Base-by-base conservation (phyloP, 768 basidiomycete species). In the Tricholomella constricta region DNA sequence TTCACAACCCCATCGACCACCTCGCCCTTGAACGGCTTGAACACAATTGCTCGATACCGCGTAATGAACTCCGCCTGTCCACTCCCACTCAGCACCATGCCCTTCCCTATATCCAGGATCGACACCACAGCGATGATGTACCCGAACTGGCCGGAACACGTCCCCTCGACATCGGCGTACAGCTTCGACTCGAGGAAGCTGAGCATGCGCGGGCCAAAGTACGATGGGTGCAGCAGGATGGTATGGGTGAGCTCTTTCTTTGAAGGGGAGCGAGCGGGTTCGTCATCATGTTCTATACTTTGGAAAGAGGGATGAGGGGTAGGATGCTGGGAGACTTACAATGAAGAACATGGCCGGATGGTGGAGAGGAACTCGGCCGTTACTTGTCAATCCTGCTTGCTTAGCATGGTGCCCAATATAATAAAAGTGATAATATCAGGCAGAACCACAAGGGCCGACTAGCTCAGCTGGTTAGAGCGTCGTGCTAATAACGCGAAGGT, bases 21-120 rank as follows among this genome's bases (percentile, higher is more conserved):
- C 68, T 99, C 96, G 9, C 94, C 95, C 70, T 98, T 97, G 81
- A 98, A 98, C n/a, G 97, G 97, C 71, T 98, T 95, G 82, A 97
- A 98, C 17, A 99, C 96, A 59, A 99, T 94, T 6, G 97, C 97
- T 23, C 89, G 86, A 72, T 98, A 99, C 49, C 89, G 79, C 19
- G 94, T 93, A 58, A 92, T 81, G 70, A 99, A 99, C 73, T 98
- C 93, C 4, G 97, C 97, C 72, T 96, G 93, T 1, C 94, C 96
- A 29, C 88, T 94, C 7, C 93, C 92, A 50, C 88, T 84, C 41
- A 96, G 74, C 12, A 98, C 89, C 81, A 93, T 91, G 8, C 94
- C 95, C 70, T 91, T 89, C 29, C 93, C 94, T 50, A 94, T 92
- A 63, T 95, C 91, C 45, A 90, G 77, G 61, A 96, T 92, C 19